These are phyloP conservation scores for Phytophthora vignae DNA, from an alignment of 352 stramenopile species.

Conservation along the genomic window DNA sequence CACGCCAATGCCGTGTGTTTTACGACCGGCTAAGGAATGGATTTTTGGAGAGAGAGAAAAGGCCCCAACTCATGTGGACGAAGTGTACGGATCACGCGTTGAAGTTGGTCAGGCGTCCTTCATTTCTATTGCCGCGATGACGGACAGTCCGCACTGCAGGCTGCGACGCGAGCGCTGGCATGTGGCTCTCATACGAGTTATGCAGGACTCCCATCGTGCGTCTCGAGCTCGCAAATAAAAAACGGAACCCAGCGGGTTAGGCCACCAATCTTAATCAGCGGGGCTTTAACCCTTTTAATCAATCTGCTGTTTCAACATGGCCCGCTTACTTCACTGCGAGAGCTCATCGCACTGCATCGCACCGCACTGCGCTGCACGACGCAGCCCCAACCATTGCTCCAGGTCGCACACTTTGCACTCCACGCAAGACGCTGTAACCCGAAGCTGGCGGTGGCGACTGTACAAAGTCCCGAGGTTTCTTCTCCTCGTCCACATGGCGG, in stretches of 20 bases:
- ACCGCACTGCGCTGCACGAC: no score
- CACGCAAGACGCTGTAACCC: background rate
- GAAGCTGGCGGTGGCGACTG: background rate
- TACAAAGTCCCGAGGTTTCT: background rate
- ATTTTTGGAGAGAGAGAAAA: constrained; percentile 21
- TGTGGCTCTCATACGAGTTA: constrained; percentile 20
- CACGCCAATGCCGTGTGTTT: constrained; percentile 4
- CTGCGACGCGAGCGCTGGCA: background rate
- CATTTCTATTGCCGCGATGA: constrained; percentile 24
- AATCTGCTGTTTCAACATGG: constrained; percentile 11
- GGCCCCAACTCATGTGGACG: constrained; percentile 16
- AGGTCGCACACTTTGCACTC: background rate
- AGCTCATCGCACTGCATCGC: background rate
- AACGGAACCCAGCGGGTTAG: constrained; percentile 27
- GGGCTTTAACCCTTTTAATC: constrained; percentile 9
- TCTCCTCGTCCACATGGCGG: background rate
- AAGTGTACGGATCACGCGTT: constrained; percentile 24
- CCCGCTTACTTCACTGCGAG: background rate
- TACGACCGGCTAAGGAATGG: constrained; percentile 22
- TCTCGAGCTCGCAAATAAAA: constrained; percentile 7
- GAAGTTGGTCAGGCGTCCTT: constrained; percentile 12
- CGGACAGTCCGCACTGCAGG: background rate
- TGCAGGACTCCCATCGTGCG: constrained; percentile 24
- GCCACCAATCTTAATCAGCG: constrained; percentile 22
- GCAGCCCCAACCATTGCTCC: background rate